Base-by-base conservation (phyloP, 2,329 filamentous ascomycete species). In the Tolypocladium sp. region DNA sequence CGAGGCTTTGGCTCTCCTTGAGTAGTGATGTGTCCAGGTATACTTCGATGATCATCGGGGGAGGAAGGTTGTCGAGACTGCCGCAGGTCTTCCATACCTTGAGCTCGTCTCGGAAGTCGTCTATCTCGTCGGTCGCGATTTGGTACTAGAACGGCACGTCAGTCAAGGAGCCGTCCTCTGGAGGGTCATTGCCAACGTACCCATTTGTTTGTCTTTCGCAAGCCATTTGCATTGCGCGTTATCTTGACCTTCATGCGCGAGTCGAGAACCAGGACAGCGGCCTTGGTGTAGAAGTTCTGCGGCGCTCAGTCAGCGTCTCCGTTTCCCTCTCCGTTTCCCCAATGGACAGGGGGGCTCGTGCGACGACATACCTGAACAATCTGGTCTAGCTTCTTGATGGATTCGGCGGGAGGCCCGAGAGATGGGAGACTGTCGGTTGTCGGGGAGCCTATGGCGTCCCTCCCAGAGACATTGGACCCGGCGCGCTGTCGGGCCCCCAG, bases 251-350 rank as follows among this genome's bases (percentile, higher is more conserved):
- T 84, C 63, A 92, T 86, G 65, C 93, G 84, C 12, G 92, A 89
- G 64, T 92, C 89, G 41, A 96, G 78, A 58, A 97, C 87, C 56
- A 94, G 83, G 57, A 94, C 83, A 44, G 92, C 91, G 41, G 90
- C 88, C 77, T 97, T 97, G 65, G 86, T 87, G 72, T 92, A 90
- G 74, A 96, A 94, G 71, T 97, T 96, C 92, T 97, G 68, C 35
- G 22, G 46, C 5, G 13, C 35, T 42, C 56, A 49, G 37, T 33
- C 46, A 51, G 30, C 27, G 46, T n/a, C 27, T 44, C 30, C 17
- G 17, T 20, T 4, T 4, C 27, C 41, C 12, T n/a, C 27, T 44
- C 30, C 17, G 17, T 20, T 4, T 4, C 27, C 41, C 12, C 9
- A 13, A n/a, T 17, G 30, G n/a, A n/a, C 4, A 13, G 5, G 35